Evolutionary conservation across 208 protist species (phyloP), one percentile per base, ranked within the genome.

Genomic region (Baffinella frigidus): DNA sequence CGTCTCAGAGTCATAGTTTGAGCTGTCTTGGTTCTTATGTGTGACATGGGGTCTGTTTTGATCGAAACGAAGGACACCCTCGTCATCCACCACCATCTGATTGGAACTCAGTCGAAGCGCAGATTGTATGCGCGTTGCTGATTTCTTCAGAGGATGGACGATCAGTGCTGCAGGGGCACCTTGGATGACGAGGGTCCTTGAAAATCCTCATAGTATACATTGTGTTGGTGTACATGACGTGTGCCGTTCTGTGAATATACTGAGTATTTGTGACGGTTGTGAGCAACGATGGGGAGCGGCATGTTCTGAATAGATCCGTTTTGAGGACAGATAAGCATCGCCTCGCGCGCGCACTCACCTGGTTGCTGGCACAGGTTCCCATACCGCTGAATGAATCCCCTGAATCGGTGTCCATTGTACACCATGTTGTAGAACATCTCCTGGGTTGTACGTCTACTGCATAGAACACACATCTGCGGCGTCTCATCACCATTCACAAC

Each of bases 391-490:
- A 87, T 87, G 24, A 61, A 14, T 10, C 77, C 14, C 24, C 56
- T 41, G 38, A 90, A 38, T 20, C 20, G 10, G n/a, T 67, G 7
- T 0, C 83, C 83, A 24, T 67, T 43, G 83, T 30, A 72, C 27
- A 90, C 17, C 33, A 90, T 50, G 51, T 90, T 35, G 45, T 90
- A 72, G 43, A 90, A 90, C 5, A 90, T 5, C 10, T 38, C 11
- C 17, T 90, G 83, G 14, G 83, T 90, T 2, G 30, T 20, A 2
- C 36, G 1, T 5, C 83, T 0, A 20, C 30, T 38, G 51, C 83
- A 90, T 2, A 90, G 33, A 1, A 90, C 44, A 30, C 83, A 90
- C 62, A 90, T 71, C 17, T 72, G 51, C 36, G 35, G 11, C 51
- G 17, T 10, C 62, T n/a, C n/a, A n/a, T n/a, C n/a, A n/a, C n/a